Percentiles rank a stretch among this genome's conserved stretches.
Evolutionary conservation across 148 eudicot species (phyloP).

Genomic region (Nepenthes gracilis): DNA sequence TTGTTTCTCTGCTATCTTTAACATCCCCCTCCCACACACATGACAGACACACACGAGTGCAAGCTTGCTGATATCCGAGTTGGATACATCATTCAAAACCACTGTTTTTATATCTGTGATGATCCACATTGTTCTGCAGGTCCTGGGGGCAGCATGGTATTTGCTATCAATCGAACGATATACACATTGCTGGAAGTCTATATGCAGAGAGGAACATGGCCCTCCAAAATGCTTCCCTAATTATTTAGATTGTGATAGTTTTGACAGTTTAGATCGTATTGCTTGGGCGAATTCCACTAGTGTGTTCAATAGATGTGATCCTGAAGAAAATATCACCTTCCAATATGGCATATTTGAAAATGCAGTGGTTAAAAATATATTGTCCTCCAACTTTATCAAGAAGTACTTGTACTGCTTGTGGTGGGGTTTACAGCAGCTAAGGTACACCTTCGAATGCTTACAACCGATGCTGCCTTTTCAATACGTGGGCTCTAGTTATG

Average conservation of each 20-base stretch:
- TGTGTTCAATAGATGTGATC: slow-evolving; percentile 56
- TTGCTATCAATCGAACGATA: slow-evolving; percentile 77
- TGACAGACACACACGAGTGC: background rate
- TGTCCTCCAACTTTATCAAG: slow-evolving; percentile 52
- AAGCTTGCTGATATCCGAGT: background rate
- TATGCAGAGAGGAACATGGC: slow-evolving; percentile 39
- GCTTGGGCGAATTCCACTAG: slow-evolving; percentile 55
- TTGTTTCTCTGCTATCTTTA: background rate
- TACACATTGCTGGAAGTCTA: slow-evolving; percentile 80
- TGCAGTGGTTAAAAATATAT: slow-evolving; percentile 62
- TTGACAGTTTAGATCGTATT: slow-evolving; percentile 15
- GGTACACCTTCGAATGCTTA: slow-evolving; percentile 26
- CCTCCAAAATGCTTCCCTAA: slow-evolving; percentile 34
- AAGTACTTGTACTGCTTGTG: slow-evolving; percentile 94
- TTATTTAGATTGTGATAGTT: slow-evolving; percentile 52
- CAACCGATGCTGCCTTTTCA: background rate
- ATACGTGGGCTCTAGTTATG: background rate
- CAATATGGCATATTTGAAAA: slow-evolving; percentile 64
- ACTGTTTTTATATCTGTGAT: background rate
- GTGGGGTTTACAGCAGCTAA: slow-evolving; percentile 95
- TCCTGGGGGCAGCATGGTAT: slow-evolving; percentile 96
- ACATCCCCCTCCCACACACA: background rate
- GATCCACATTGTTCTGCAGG: slow-evolving; percentile 29
- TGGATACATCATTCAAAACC: background rate
- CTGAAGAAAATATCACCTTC: slow-evolving; percentile 31